These are phyloP conservation scores for Mortierella antarctica DNA, from an alignment of 192 early-diverging fungal genomes.

Conservation along the genomic window DNA sequence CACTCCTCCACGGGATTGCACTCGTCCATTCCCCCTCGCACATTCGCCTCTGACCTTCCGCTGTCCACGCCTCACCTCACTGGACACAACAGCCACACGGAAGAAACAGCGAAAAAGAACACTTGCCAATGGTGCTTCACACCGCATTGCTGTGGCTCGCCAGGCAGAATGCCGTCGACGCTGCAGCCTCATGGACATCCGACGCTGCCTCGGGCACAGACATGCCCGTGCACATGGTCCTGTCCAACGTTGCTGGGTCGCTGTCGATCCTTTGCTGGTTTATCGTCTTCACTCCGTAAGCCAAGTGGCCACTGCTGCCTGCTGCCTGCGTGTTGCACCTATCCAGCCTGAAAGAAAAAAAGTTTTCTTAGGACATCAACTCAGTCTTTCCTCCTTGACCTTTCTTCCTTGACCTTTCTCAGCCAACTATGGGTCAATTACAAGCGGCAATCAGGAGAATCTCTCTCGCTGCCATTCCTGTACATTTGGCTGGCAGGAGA, in stretches of 20 bases:
- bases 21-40: no score
- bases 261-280: slow-evolving; percentile 45
- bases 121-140: slow-evolving; percentile 1
- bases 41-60: no score
- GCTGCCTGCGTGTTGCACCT: neutral
- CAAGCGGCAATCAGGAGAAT: slow-evolving; percentile 77
- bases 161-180: neutral
- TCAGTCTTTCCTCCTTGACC: neutral
- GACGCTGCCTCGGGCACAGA: neutral
- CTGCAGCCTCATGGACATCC: neutral
- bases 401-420: neutral
- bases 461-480: slow-evolving; percentile 76
- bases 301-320: no score
- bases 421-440: slow-evolving; percentile 85
- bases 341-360: neutral
- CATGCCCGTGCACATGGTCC: neutral
- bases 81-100: no score
- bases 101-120: no score
- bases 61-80: no score
- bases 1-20: no score
- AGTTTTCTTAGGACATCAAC: neutral
- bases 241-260: slow-evolving; percentile 27
- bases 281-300: slow-evolving; percentile 46
- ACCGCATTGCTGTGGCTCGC: slow-evolving; percentile 9
- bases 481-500: slow-evolving; percentile 83